Conservation (phyloP, 345 rosid genomes). For the Trapa bicornis region DNA sequence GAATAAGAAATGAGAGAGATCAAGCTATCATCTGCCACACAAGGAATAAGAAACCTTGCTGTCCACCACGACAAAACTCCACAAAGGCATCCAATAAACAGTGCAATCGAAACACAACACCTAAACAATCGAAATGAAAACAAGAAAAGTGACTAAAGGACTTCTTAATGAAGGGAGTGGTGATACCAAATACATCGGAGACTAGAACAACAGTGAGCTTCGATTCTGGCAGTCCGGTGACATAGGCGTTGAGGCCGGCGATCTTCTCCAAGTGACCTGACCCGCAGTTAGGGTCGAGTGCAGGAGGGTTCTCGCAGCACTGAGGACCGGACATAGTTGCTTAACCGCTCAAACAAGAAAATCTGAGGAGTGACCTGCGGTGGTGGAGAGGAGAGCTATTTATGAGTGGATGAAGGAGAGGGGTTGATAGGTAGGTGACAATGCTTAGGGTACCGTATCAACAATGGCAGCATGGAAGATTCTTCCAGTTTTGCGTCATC, state of each 20-base stretch:
- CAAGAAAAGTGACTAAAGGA: not conserved
- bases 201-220: slow-evolving; percentile 9
- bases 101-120: not conserved
- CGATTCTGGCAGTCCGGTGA: slow-evolving; percentile 22
- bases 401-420: too few relatives aligned
- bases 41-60: not conserved
- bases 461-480: too few relatives aligned
- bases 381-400: too few relatives aligned
- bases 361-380: too few relatives aligned
- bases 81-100: not conserved
- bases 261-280: slow-evolving; percentile 21
- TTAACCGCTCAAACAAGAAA: too few relatives aligned
- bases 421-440: too few relatives aligned
- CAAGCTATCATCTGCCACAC: not conserved
- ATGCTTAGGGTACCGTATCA: too few relatives aligned
- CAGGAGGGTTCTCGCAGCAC: slow-evolving; percentile 39
- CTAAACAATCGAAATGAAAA: not conserved
- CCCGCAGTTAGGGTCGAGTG: slow-evolving; percentile 16
- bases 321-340: slow-evolving; percentile 25
- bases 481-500: too few relatives aligned
- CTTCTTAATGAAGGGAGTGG: not conserved
- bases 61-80: too few relatives aligned
- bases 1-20: not conserved
- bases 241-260: slow-evolving; percentile 28
- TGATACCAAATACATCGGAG: slow-evolving; percentile 30